Percentiles rank a stretch among this genome's conserved stretches.
Evolutionary conservation across 345 rosid species (phyloP).

Genomic region (Rhizophora apiculata): DNA sequence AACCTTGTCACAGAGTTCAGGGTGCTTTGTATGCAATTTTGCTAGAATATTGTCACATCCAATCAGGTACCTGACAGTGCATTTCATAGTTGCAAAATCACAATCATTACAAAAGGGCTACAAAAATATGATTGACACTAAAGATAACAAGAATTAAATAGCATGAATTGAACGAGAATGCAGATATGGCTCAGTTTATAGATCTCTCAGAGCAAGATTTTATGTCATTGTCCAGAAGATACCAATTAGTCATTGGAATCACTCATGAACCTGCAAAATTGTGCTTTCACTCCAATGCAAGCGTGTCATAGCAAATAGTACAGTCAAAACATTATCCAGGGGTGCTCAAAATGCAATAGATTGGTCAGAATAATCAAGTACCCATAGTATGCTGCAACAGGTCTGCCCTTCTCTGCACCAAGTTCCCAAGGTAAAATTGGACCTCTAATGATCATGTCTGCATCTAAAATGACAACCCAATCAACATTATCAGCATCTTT

Average conservation of each 20-base stretch:
- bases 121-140: neutral
- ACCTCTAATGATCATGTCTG: constrained; percentile 93
- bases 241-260: neutral
- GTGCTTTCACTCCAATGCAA: neutral
- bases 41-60: constrained; percentile 94
- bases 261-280: neutral
- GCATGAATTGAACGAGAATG: neutral
- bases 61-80: constrained; percentile 63
- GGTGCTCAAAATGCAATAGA: neutral
- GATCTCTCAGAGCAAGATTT: neutral
- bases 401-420: constrained; percentile 82
- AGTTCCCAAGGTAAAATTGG: constrained; percentile 95
- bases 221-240: constrained; percentile 2
- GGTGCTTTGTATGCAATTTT: constrained; percentile 72
- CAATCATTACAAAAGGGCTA: neutral
- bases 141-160: neutral
- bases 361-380: constrained; percentile 21
- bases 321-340: neutral
- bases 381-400: constrained; percentile 94
- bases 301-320: neutral
- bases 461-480: constrained; percentile 98
- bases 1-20: constrained; percentile 89
- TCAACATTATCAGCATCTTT: constrained; percentile 83
- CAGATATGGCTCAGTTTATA: neutral
- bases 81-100: constrained; percentile 5